Base-by-base conservation (phyloP, 257 asterid species). In the Petrea volubilis region DNA sequence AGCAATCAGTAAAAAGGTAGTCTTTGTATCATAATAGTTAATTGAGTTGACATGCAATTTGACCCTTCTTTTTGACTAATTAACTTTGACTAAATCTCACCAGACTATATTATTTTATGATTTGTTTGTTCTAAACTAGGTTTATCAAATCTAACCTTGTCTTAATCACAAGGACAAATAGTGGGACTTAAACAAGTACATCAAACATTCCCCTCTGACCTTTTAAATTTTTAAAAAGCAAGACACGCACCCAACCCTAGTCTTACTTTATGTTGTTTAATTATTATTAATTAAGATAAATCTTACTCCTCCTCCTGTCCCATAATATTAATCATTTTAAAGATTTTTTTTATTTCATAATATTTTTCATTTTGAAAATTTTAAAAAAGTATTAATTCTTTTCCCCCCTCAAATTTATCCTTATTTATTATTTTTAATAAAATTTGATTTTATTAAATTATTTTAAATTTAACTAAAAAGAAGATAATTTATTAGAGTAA, bases 61-160 rank as follows among this genome's bases (percentile, higher is more conserved):
- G 59, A 46, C 28, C 31, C 66, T 18, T 17, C 3, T 34, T 31
- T 44, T 18, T 67, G 11, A 33, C 36, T 33, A 10, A 50, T 28
- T 31, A 33, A 18, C 2, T 1, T 64, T 25, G 36, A 49, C 50
- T 34, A 4, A 59, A 49, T 47, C 71, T 47, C 33, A 66, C 58
- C 71, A 34, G 51, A 51, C 41, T 15, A 8, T 13, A 40, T 6
- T 53, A 23, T 15, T 24, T 6, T 34, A 46, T 52, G 4, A 12
- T 40, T 17, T 21, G n/a, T 53, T 68, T 58, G 75, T 24, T 25
- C 13, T n/a, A 43, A 43, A 58, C 36, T 70, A 44, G 49, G 75
- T 58, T 43, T 13, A 23, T 29, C 1, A 29, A 31, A 41, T 55
- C 50, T 29, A 3, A 12, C 14, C 10, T 17, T 63, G 61, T 44